Evolutionary conservation across 805 yeast genomes (phyloP).

Genomic region (Barnettozyma sp.): DNA sequence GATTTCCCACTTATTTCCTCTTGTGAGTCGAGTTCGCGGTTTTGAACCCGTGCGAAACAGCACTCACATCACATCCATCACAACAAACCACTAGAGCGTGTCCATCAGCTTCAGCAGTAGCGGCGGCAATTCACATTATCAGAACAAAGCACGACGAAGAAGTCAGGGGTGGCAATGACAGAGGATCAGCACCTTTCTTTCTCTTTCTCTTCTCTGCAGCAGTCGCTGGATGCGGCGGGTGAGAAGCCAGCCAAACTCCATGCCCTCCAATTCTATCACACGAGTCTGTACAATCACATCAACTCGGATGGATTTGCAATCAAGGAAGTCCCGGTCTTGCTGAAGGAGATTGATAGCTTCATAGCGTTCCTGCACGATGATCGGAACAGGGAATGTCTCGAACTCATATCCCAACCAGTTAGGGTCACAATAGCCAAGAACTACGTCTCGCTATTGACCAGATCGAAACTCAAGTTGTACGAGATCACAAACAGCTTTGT

Average conservation of each 20-base stretch:
- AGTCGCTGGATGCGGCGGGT: neutral
- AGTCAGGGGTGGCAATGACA: conserved; percentile 2
- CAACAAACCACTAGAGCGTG: too few relatives aligned
- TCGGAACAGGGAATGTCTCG: conserved; percentile 12
- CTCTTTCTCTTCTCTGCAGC: conserved; percentile 1
- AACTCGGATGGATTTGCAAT: conserved; percentile 4
- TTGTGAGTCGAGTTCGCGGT: too few relatives aligned
- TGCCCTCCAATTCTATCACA: conserved; percentile 9
- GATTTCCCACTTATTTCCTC: too few relatives aligned
- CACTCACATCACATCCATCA: too few relatives aligned
- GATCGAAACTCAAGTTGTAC: conserved; percentile 20
- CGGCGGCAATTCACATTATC: too few relatives aligned
- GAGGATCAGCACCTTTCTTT: too few relatives aligned
- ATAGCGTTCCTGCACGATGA: conserved; percentile 20
- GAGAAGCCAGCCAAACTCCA: conserved; percentile 3
- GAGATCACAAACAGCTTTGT: conserved; percentile 27
- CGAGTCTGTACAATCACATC: conserved; percentile 8
- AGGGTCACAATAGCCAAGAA: conserved; percentile 18
- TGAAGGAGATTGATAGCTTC: conserved; percentile 15
- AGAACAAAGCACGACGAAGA: too few relatives aligned
- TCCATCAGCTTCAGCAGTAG: too few relatives aligned
- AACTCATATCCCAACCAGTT: conserved; percentile 16
- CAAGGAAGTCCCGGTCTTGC: conserved; percentile 2
- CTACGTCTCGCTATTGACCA: conserved; percentile 17
- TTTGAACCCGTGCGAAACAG: too few relatives aligned